Conservation (phyloP, 306 rosid species). For the Mucuna pruriens region DNA sequence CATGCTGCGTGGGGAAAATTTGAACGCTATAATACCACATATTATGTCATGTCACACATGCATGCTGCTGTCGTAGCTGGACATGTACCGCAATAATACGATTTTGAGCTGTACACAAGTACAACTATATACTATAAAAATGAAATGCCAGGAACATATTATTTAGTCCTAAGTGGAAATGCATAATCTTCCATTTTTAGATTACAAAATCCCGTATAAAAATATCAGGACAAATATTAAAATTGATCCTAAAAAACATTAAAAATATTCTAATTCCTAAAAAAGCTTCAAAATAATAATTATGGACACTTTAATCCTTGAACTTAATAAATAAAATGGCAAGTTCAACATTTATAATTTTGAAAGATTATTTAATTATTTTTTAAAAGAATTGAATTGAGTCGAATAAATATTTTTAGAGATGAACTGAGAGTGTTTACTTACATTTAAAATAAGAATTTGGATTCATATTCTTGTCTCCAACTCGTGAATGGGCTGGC, state of each 20-base stretch:
- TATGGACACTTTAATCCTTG: background rate
- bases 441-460: background rate
- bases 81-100: background rate
- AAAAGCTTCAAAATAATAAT: background rate
- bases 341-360: too few relatives aligned
- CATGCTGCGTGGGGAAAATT: too few relatives aligned
- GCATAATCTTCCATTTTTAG: background rate
- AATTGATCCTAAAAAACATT: background rate
- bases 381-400: background rate
- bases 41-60: background rate
- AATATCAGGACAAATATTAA: background rate
- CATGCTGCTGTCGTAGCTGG: slow-evolving; percentile 21
- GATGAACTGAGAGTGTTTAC: background rate
- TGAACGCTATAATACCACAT: background rate
- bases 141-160: background rate
- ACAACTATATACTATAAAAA: background rate
- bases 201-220: background rate
- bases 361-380: too few relatives aligned
- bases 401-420: background rate
- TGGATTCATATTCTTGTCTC: background rate
- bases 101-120: slow-evolving; percentile 29
- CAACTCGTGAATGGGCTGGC: background rate
- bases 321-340: background rate
- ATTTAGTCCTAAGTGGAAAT: background rate
- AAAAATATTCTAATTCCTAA: background rate